phyloP scores from a whole-genome alignment of 1,139 yeast species.

The Candida dubliniensis region DNA sequence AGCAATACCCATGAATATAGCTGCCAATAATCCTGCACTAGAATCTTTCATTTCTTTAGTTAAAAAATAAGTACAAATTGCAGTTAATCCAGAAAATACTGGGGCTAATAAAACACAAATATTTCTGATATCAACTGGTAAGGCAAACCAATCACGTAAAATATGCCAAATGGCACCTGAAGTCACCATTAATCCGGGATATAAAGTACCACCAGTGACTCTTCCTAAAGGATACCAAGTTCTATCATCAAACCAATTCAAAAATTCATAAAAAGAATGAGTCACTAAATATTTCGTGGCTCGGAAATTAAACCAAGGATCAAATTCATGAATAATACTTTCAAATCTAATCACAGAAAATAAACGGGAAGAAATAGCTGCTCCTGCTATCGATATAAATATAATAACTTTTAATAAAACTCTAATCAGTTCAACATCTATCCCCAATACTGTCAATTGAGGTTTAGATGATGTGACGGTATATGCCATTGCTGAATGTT shows the following conservation, averaged over 20 bases:
- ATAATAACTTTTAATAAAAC: constrained; percentile 62
- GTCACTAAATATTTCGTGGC: constrained; percentile 89
- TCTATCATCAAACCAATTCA: constrained; percentile 98
- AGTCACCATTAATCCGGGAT: constrained; percentile 98
- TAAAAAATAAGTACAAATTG: constrained; percentile 85
- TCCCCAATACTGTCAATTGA: constrained; percentile 33
- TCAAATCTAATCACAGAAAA: constrained; percentile 83
- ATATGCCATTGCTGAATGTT: not conserved
- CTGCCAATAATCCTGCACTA: constrained; percentile 88
- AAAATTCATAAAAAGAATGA: constrained; percentile 83
- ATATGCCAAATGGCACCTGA: constrained; percentile 85
- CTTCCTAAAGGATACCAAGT: constrained; percentile 99
- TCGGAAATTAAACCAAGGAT: constrained; percentile 97
- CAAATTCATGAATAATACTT: constrained; percentile 96
- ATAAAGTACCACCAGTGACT: constrained; percentile 97
- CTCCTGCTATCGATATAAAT: constrained; percentile 75
- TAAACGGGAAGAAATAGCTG: constrained; percentile 87
- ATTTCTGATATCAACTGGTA: constrained; percentile 93
- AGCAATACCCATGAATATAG: constrained; percentile 94
- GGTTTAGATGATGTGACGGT: constrained; percentile 1
- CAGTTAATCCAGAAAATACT: constrained; percentile 91
- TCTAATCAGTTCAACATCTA: constrained; percentile 41
- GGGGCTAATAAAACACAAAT: constrained; percentile 97
- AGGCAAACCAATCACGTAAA: constrained; percentile 59
- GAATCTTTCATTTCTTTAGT: constrained; percentile 89